Evolutionary conservation across 2,329 filamentous ascomycete species (phyloP), one percentile per base, ranked within the genome.

Genomic region (Hypoxylon rubiginosum): DNA sequence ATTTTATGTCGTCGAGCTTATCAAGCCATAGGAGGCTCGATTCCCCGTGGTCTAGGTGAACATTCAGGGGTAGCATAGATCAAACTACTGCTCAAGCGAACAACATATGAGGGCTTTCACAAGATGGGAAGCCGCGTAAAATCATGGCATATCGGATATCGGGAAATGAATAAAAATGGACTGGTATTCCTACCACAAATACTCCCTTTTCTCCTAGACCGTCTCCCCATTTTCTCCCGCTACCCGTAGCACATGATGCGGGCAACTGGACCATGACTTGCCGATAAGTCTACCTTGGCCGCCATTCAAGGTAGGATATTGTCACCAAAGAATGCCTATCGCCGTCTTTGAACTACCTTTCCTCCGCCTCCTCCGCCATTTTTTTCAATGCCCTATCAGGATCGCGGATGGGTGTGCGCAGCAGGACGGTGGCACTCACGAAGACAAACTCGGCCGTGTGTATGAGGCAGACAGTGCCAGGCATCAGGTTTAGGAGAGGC

Each of bases 201-300:
- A 36, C 55, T 65, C 52, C 58, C 52, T 66, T 66, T 62, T 61
- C 53, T 64, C 63, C 63, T 62, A 58, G 39, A 59, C 46, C 53
- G 46, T 49, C 51, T 52, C 41, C 43, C 24, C 30, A 39, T 32
- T 26, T 57, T 54, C 45, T 56, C 58, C 61, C 55, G 55, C 61
- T 49, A 36, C 41, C 24, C 43, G 67, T 69, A 36, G 41, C 52
- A 67, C 64, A 58, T 49, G 53, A 63, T 41, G 43, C 45, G 41
- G 57, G 51, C 45, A 36, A 58, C 43, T 43, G 61, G 64, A 49
- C 30, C 5, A 54, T 58, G 34, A 58, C 49, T 45, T 57, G 54
- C 34, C 21, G 19, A 19, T 19, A 53, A 17, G 41, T 52, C n/a
- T 32, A 52, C 49, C n/a, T 39, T 63, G 50, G 30, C 41, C 39